Conservation (phyloP, 164 flowering plant species). For the Cinnamomum chago region DNA sequence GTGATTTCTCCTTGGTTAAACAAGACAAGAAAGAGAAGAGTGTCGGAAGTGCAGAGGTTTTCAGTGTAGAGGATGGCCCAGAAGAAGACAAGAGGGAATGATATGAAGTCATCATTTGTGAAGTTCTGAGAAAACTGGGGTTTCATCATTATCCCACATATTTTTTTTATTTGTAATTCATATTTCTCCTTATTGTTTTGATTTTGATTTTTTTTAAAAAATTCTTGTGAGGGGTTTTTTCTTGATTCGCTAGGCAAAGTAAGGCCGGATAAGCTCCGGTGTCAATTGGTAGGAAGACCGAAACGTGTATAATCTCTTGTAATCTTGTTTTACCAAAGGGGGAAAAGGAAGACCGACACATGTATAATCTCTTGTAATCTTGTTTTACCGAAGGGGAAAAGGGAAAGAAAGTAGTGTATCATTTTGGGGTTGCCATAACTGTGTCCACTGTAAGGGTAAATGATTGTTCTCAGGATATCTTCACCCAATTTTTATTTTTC, state of each 20-base stretch:
- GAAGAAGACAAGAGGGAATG: constrained; percentile 61
- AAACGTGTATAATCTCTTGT: not conserved
- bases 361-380: not conserved
- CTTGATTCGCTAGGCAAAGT: not conserved
- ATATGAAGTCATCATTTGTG: constrained; percentile 4
- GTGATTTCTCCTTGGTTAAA: constrained; percentile 65
- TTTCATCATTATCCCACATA: not conserved
- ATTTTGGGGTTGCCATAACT: too few relatives aligned
- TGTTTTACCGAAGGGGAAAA: not conserved
- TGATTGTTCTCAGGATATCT: too few relatives aligned
- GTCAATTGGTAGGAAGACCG: not conserved
- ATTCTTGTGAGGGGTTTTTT: not conserved
- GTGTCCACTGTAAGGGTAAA: too few relatives aligned
- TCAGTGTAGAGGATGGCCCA: constrained; percentile 33
- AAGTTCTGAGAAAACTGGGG: not conserved
- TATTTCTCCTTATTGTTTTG: not conserved
- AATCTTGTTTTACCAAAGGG: not conserved
- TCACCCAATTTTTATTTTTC: too few relatives aligned
- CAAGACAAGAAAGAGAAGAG: constrained; percentile 34
- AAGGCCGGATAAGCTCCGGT: too few relatives aligned
- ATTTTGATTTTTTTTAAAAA: too few relatives aligned
- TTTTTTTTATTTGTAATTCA: not conserved
- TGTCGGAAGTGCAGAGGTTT: constrained; percentile 13
- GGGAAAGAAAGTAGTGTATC: not conserved
- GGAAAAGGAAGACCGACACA: not conserved